Base-by-base conservation (phyloP, 2,329 filamentous ascomycete species). In the Verticillium alfalfae region DNA sequence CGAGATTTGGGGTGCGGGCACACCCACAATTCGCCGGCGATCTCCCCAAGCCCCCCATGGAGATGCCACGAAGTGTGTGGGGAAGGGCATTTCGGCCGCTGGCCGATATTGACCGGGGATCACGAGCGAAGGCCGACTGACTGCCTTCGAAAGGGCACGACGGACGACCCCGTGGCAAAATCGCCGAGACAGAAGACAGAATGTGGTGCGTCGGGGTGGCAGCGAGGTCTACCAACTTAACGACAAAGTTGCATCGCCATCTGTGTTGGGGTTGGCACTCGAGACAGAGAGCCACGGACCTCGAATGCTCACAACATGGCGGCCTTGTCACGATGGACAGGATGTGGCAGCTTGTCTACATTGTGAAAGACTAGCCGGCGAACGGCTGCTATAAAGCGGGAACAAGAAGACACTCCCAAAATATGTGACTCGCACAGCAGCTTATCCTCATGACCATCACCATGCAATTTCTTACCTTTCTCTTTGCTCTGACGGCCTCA, bases 391-490 rank as follows among this genome's bases (percentile, higher is more conserved):
- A 52, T 52, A 52, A 52, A 52, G 39, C 5, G 13, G 3, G 39
- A 16, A 16, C 16, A 41, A 15, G 9, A 10, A 10, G 36, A 13
- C 9, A 7, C 5, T 8, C 36, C 9, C 13, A 13, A 13, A 26
- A 5, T 3, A 26, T 22, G 5, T 3, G 18, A 26, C 8, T 4
- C 22, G 45, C 3, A 8, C n/a, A 52, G 45, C 45, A 52, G 18
- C 16, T 5, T 31, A 31, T 2, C 18, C 10, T 55, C 12, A 34
- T 1, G 5, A 13, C 41, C 18, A 26, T 57, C 26, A 54, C 15
- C 36, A 65, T 64, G 64, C 61, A 60, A 56, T 62, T 63, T 22
- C 34, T 66, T 36, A 41, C 56, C 45, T 34, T 59, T n/a, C 26
- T 66, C 7, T 65, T 60, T 3, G 56, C 12, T 58, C 62, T 49